These are phyloP conservation scores for Glaciozyma martinii DNA, from an alignment of 768 basidiomycete genomes.

Conservation along the genomic window DNA sequence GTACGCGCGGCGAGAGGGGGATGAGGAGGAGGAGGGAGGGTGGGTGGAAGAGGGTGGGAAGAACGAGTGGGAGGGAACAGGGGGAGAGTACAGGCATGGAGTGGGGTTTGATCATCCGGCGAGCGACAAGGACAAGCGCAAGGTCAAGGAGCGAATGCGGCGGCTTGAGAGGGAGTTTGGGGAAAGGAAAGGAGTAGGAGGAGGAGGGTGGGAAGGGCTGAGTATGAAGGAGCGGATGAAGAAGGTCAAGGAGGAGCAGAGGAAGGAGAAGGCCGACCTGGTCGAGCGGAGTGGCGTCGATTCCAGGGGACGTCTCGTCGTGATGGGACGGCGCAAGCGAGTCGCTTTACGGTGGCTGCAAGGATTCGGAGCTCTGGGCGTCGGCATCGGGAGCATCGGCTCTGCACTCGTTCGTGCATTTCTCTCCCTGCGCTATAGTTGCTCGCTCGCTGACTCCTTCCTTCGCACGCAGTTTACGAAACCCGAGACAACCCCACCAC, in stretches of 20 bases:
- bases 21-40: not conserved
- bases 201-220: not conserved
- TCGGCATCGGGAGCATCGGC: not conserved
- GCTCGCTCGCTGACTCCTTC: not conserved
- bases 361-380: not conserved
- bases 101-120: slow-evolving; percentile 4
- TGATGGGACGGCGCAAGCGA: not conserved
- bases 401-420: not conserved
- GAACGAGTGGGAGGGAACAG: not conserved
- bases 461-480: slow-evolving; percentile 6
- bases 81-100: slow-evolving; percentile 7
- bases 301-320: not conserved
- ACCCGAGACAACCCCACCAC: not conserved
- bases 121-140: not conserved
- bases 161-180: slow-evolving; percentile 9
- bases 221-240: not conserved
- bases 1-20: not conserved
- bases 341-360: not conserved
- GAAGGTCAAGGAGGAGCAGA: not conserved
- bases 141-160: not conserved
- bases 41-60: not conserved
- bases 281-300: not conserved
- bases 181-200: not conserved
- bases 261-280: not conserved
- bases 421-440: not conserved